Base-by-base conservation (phyloP, 1,284 basidiomycete genomes). In the Cystobasidiaceae sp. region DNA sequence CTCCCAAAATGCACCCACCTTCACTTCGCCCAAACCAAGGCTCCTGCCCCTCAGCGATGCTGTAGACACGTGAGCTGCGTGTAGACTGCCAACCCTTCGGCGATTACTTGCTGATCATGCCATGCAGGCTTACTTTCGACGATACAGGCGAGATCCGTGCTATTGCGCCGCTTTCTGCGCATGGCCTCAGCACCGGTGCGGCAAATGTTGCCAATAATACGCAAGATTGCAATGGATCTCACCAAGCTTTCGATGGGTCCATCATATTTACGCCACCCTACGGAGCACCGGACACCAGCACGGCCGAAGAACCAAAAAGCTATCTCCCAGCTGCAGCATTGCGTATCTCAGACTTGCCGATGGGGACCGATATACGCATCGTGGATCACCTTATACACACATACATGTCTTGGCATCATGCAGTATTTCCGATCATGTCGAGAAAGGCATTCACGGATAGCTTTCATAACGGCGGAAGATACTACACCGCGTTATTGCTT, bases 321-420 rank as follows among this genome's bases (percentile, higher is more conserved):
- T 34, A 5, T 8, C 51, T 13, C 15, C 32, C 5, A 7, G 51
- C 51, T 4, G 28, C 51, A 13, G 51, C 51, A 4, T 32, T n/a
- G 34, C 23, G 34, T 37, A 37, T 54, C 25, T 23, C 21, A 28
- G 4, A 8, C 7, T 21, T 54, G 4, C 51, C 51, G 4, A 8
- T 54, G 25, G 51, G 51, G 8, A 54, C 51, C 8, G 51, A 54
- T 33, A 54, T 54, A 32, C 51, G 51, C 4, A 45, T 33, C 15
- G 54, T 57, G 5, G 54, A 57, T 17, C 33, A 44, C 13, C 39
- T 57, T 15, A 4, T 57, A 11, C 13, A 43, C 28, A 41, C 21
- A 11, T 57, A 57, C 37, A 28, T 57, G 25, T 34, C 19, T 9
- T 57, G 54, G 54, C 54, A 57, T 27, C 54, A 57, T 11, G 21